Evolutionary conservation across 1,139 yeast genomes (phyloP), one percentile per base, ranked within the genome.

Genomic region (Yamadazyma dushanensis): DNA sequence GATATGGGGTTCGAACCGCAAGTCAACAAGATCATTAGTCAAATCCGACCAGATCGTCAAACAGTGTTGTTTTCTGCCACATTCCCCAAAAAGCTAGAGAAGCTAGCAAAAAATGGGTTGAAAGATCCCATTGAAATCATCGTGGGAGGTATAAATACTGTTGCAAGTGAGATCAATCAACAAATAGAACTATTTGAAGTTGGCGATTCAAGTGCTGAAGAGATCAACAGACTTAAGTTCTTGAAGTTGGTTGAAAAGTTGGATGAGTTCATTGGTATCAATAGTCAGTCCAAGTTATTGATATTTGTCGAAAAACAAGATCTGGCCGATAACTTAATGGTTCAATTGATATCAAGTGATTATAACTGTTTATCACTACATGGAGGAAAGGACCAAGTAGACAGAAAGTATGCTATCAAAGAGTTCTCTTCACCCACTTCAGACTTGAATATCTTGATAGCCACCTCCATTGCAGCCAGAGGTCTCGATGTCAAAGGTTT

Each of bases 1-100:
- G 96, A 89, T 73, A 88, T 88, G 96, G 97, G 96, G 59, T 88
- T 88, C 63, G 98, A 89, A 53, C 98, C 98, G 0, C 99, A 94
- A 55, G 90, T 94, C 3, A 80, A 78, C 50, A 87, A 88, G 51
- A 83, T 94, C 19, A 70, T 89, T 51, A 70, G 77, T 20, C 85
- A 85, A 30, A 74, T 88, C 2, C 70, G 97, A 35, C 95, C 95
- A 0, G 96, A 90, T 53, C 69, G 84, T 37, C 98, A 92, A 54
- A 86, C 95, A n/a, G 94, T 90, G 5, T 59, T 94, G 24, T 92
- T 92, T 55, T 87, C 96, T 8, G 98, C 98, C 0, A 94, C 99
- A 0, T 89, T 92, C 48, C 97, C 97, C 0, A 67, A 71, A 14
- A 83, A 83, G 44, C 76, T 92, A 74, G 95, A 87, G 51, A 60